phyloP scores from a whole-genome alignment of 2,329 filamentous ascomycete genomes.

The Fusarium caatingaense region DNA sequence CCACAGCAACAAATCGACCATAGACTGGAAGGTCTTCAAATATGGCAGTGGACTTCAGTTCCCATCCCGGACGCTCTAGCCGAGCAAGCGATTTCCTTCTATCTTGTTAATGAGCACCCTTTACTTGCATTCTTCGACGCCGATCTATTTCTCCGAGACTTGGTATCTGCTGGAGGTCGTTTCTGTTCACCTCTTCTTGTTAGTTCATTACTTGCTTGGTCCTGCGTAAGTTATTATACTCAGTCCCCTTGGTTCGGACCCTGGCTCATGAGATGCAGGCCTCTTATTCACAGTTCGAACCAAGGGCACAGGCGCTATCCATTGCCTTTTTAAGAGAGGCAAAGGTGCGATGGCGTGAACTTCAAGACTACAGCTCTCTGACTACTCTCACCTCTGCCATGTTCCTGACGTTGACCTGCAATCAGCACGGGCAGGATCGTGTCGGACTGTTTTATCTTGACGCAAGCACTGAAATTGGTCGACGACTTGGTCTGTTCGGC shows the following conservation, averaged over 20 bases:
- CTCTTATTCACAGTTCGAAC: constrained; percentile 20
- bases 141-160: constrained; percentile 4
- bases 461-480: constrained; percentile 4
- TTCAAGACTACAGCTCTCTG: no score
- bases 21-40: neutral
- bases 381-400: constrained; percentile 8
- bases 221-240: constrained; percentile 2
- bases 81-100: constrained; percentile 16
- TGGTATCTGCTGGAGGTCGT: neutral
- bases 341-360: neutral
- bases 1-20: neutral
- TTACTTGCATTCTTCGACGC: constrained; percentile 20
- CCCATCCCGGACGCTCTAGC: neutral
- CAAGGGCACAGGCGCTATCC: neutral
- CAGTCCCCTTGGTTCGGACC: rapidly evolving
- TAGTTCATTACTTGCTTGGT: constrained; percentile 24
- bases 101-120: constrained; percentile 9
- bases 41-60: constrained; percentile 25
- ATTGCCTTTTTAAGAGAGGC: constrained; percentile 2
- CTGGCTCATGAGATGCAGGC: neutral
- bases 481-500: neutral
- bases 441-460: constrained; percentile 1
- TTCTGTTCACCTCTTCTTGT: constrained; percentile 20
- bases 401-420: constrained; percentile 6
- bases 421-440: constrained; percentile 8